These are phyloP conservation scores for Cutaneotrichosporon mucoides DNA, from an alignment of 1,284 basidiomycete genomes.

Conservation along the genomic window DNA sequence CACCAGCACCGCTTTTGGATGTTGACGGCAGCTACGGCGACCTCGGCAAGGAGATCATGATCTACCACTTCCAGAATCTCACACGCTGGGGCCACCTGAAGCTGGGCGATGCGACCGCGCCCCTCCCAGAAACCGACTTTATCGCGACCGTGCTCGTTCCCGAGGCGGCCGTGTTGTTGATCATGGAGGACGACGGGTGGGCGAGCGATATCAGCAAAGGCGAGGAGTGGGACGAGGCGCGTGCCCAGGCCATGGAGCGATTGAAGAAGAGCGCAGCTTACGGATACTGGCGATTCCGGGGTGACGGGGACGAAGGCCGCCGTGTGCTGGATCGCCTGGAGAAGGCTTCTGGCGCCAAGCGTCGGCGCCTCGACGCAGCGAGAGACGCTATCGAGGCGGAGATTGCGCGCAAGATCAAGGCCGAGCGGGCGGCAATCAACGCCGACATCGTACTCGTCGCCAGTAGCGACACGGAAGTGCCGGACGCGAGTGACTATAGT, in stretches of 20 bases:
- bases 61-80: constrained; percentile 31
- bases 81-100: constrained; percentile 24
- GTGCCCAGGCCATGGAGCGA: constrained; percentile 17
- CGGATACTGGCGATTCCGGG: constrained; percentile 30
- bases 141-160: constrained; percentile 40
- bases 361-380: background rate
- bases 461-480: constrained; percentile 5
- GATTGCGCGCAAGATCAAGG: background rate
- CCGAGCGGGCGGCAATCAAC: background rate
- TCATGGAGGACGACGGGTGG: constrained; percentile 35
- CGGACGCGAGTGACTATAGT: constrained; percentile 9
- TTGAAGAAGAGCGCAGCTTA: constrained; percentile 31
- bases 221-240: constrained; percentile 12
- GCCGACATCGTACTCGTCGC: background rate
- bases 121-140: constrained; percentile 33
- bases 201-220: constrained; percentile 1
- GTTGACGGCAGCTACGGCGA: constrained; percentile 40
- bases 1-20: background rate
- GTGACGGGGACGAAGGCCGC: constrained; percentile 9
- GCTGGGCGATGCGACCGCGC: constrained; percentile 16
- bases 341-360: background rate
- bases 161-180: constrained; percentile 38
- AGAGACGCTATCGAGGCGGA: background rate
- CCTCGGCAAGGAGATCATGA: constrained; percentile 32
- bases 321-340: constrained; percentile 4